A percentile compares a stretch with the other conserved stretches of the same genome.
These are phyloP conservation scores for Hysterangium stoloniferum DNA, from an alignment of 768 basidiomycete species.

Conservation along the genomic window DNA sequence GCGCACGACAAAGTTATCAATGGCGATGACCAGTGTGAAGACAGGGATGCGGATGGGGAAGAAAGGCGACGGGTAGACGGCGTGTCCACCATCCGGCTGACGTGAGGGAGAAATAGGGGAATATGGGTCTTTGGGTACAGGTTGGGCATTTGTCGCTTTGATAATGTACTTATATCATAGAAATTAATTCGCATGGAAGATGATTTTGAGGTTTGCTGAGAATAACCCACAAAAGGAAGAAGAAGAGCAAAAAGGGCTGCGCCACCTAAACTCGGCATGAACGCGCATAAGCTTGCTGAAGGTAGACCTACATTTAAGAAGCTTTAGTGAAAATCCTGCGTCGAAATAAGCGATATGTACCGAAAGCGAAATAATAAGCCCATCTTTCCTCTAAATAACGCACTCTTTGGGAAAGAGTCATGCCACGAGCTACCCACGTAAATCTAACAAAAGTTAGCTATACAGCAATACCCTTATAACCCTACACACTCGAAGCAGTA, in stretches of 20 bases:
- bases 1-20: constrained; percentile 64
- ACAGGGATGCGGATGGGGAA: constrained; percentile 75
- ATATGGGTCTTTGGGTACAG: constrained; percentile 70
- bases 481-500: constrained; percentile 80
- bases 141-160: constrained; percentile 72
- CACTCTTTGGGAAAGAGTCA: constrained; percentile 60
- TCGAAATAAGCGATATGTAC: constrained; percentile 25
- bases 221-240: constrained; percentile 64
- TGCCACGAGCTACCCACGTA: constrained; percentile 68
- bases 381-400: constrained; percentile 80
- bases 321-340: constrained; percentile 3
- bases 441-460: constrained; percentile 39
- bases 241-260: constrained; percentile 78
- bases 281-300: constrained; percentile 61
- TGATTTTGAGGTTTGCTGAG: too few relatives aligned
- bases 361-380: constrained; percentile 84
- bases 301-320: constrained; percentile 48
- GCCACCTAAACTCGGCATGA: constrained; percentile 68
- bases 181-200: neutral
- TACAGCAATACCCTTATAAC: constrained; percentile 10
- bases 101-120: constrained; percentile 37
- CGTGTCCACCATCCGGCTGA: constrained; percentile 3
- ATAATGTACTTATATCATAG: constrained; percentile 57
- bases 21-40: constrained; percentile 63
- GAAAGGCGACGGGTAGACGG: constrained; percentile 60